Base-by-base conservation (phyloP, 257 asterid species). In the Lantana camara region DNA sequence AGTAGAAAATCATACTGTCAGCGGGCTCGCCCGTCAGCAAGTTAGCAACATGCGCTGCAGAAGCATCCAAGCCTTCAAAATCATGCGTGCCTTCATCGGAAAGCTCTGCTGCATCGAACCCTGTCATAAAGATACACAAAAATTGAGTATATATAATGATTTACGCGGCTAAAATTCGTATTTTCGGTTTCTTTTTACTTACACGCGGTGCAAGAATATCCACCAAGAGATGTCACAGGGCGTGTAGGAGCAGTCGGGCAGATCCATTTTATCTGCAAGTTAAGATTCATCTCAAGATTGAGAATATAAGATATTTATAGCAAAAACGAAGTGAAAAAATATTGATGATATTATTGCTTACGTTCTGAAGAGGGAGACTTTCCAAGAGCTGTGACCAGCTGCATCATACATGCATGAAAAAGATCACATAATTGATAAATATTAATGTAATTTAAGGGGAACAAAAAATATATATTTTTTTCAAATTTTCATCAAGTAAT, bases 101-200 rank as follows among this genome's bases (percentile, higher is more conserved):
- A 60, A 84, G 86, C 72, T 87, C 95, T 41, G 88, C 93, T 57
- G 79, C 80, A 60, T 87, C 87, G 37, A 85, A 87, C 95, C 95
- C 95, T 87, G 74, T 29, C 19, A 60, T 13, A 71, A 42, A 51
- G 45, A 12, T 16, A 44, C 12, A 23, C 1, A n/a, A 1, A 12
- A 42, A 27, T 27, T 27, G 5, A 27, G 5, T 27, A n/a, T n/a
- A n/a, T n/a, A n/a, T n/a, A n/a, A n/a, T 27, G 5, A 27, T 27
- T 27, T 27, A 27, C 5, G 32, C 32, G 32, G 32, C 2, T 27
- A 27, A 27, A 27, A 2, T 2, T 27, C 2, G 5, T 27, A 27
- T 27, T 41, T n/a, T n/a, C n/a, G n/a, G n/a, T n/a, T n/a, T n/a
- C n/a, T n/a, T n/a, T 13, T 12, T 14, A 2, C 48, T 13, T 42